Percentiles rank a stretch among this genome's conserved stretches.
phyloP scores from a whole-genome alignment of 768 basidiomycete species.

The Podaxis pistillaris region DNA sequence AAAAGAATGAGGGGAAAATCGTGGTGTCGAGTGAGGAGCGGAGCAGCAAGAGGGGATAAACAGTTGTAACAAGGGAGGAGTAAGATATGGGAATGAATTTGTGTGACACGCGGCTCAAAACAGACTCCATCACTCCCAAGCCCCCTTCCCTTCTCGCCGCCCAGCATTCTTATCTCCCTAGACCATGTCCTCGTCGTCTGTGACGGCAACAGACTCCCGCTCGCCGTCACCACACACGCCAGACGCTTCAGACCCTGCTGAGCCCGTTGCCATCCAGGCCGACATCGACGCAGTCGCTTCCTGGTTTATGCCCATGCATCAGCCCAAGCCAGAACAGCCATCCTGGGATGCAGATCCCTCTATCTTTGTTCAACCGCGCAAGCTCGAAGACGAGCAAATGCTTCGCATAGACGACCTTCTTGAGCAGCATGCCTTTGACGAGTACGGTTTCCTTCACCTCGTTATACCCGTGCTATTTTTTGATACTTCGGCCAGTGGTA shows the following conservation, averaged over 20 bases:
- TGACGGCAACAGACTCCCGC: conserved; percentile 56
- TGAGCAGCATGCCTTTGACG: conserved; percentile 72
- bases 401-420: conserved; percentile 72
- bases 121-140: conserved; percentile 3
- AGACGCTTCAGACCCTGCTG: conserved; percentile 55
- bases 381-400: conserved; percentile 53
- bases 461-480: conserved; percentile 17
- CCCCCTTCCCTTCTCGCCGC: conserved; percentile 15
- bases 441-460: conserved; percentile 44
- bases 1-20: not conserved
- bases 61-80: not conserved
- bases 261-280: conserved; percentile 48
- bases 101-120: conserved; percentile 5
- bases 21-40: not conserved
- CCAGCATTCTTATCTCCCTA: conserved; percentile 13
- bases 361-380: conserved; percentile 36
- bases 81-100: not conserved
- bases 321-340: conserved; percentile 37
- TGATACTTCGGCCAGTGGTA: conserved; percentile 27
- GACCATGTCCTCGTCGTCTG: conserved; percentile 60
- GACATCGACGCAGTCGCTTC: conserved; percentile 47
- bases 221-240: conserved; percentile 74
- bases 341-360: conserved; percentile 44
- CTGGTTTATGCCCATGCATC: conserved; percentile 55
- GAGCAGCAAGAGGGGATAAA: not conserved